Evolutionary conservation across 2,329 filamentous ascomycete species (phyloP).

Genomic region (Chalaropsis thielavioides): DNA sequence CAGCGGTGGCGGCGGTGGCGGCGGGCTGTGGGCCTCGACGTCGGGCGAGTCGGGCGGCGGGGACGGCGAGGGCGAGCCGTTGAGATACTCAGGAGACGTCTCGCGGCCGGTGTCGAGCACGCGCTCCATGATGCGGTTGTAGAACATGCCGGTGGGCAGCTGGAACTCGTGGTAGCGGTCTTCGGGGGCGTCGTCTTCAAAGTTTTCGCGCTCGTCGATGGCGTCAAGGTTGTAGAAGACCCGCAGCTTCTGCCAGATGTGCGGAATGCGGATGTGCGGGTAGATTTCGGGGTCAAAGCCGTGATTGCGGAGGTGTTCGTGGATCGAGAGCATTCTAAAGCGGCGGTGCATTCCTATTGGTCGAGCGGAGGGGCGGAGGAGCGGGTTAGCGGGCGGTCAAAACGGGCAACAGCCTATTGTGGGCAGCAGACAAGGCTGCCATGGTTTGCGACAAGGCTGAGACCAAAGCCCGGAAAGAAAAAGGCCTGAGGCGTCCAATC

Average conservation of each 20-base stretch:
- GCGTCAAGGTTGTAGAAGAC: constrained; percentile 73
- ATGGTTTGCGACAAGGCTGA: background rate
- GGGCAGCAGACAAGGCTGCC: background rate
- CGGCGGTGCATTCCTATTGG: constrained; percentile 73
- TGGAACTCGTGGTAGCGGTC: constrained; percentile 53
- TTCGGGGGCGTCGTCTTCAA: constrained; percentile 43
- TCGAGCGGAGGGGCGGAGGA: background rate
- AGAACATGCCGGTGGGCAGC: constrained; percentile 36
- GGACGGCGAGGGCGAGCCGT: constrained; percentile 20
- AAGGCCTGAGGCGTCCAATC: background rate
- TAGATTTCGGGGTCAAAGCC: constrained; percentile 57
- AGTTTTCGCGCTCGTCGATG: constrained; percentile 71
- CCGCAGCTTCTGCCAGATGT: constrained; percentile 79
- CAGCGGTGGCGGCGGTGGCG: background rate
- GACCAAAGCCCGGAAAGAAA: background rate
- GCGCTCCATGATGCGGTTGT: constrained; percentile 29
- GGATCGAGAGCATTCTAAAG: constrained; percentile 79
- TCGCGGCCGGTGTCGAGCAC: constrained; percentile 21
- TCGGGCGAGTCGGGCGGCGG: constrained; percentile 20
- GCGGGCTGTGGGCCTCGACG: constrained; percentile 1
- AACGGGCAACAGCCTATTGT: background rate
- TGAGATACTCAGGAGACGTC: constrained; percentile 12
- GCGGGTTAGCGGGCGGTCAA: background rate
- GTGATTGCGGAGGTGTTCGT: constrained; percentile 63
- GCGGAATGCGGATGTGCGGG: constrained; percentile 72